A percentile compares a stretch with the other conserved stretches of the same genome.
phyloP scores from a whole-genome alignment of 306 rosid genomes.

The Rosa rugosa region DNA sequence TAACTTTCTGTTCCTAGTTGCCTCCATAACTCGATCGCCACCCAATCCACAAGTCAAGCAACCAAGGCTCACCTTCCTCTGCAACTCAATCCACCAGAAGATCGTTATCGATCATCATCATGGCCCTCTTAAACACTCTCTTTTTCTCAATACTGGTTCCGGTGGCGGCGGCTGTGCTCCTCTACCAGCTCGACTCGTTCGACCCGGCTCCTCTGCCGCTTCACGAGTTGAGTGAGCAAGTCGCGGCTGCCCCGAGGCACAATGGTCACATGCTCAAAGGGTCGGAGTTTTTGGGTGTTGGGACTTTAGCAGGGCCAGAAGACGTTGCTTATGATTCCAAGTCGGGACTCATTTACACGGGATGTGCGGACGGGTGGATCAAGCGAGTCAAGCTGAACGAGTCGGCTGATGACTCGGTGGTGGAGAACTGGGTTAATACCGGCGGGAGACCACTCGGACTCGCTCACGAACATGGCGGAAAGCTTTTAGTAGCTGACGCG shows the following conservation, averaged over 20 bases:
- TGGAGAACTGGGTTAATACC: conserved; percentile 64
- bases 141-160: conserved; percentile 19
- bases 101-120: not conserved
- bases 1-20: not conserved
- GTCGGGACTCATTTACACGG: conserved; percentile 53
- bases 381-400: conserved; percentile 51
- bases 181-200: conserved; percentile 5
- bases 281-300: conserved; percentile 38
- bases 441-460: conserved; percentile 81
- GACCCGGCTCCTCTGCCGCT: not conserved
- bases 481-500: conserved; percentile 50
- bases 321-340: conserved; percentile 48
- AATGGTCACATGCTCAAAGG: conserved; percentile 32
- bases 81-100: not conserved
- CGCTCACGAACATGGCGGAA: conserved; percentile 25
- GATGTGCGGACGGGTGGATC: conserved; percentile 75
- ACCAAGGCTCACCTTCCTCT: not conserved
- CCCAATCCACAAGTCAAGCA: conserved; percentile 17
- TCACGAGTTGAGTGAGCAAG: not conserved
- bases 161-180: conserved; percentile 14
- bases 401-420: conserved; percentile 39
- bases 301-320: conserved; percentile 41
- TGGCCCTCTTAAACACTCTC: not conserved
- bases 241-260: not conserved
- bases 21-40: not conserved